Evolutionary conservation across 306 rosid genomes (phyloP).

Genomic region (Bauhinia variegata): DNA sequence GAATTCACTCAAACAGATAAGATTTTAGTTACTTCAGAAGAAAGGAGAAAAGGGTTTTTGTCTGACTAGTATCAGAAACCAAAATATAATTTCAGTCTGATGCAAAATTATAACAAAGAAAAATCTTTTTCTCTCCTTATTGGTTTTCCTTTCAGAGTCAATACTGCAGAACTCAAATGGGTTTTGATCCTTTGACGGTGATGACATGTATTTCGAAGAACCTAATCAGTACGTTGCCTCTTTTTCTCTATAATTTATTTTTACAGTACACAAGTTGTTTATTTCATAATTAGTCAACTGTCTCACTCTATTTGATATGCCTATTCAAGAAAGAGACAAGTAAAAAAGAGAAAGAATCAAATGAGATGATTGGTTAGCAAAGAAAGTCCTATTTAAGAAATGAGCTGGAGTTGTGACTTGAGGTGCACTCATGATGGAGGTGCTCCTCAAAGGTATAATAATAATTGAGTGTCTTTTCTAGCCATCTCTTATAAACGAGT

Average conservation of each 20-base stretch:
- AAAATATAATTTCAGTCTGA: no score
- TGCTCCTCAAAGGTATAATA: constrained; percentile 38
- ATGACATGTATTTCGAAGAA: background rate
- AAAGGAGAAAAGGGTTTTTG: background rate
- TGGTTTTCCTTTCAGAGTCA: background rate
- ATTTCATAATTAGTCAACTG: constrained; percentile 31
- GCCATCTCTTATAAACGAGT: constrained; percentile 22
- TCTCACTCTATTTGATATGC: constrained; percentile 10
- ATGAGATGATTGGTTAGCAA: constrained; percentile 23
- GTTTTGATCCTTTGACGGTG: background rate
- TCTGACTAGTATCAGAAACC: constrained; percentile 3
- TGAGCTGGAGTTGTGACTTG: constrained; percentile 57
- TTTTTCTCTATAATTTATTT: background rate
- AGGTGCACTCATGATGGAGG: constrained; percentile 39
- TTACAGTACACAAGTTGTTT: constrained; percentile 1
- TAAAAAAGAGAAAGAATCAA: constrained; percentile 23
- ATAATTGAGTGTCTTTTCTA: constrained; percentile 43
- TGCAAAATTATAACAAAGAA: no score
- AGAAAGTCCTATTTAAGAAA: constrained; percentile 34
- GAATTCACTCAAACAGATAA: no score
- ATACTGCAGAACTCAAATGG: background rate
- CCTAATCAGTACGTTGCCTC: background rate
- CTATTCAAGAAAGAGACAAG: background rate
- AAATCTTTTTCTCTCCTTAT: no score
- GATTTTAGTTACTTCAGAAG: background rate